Evolutionary conservation across 2,329 filamentous ascomycete species (phyloP), one percentile per base, ranked within the genome.

Genomic region (Ascomycota sp.): DNA sequence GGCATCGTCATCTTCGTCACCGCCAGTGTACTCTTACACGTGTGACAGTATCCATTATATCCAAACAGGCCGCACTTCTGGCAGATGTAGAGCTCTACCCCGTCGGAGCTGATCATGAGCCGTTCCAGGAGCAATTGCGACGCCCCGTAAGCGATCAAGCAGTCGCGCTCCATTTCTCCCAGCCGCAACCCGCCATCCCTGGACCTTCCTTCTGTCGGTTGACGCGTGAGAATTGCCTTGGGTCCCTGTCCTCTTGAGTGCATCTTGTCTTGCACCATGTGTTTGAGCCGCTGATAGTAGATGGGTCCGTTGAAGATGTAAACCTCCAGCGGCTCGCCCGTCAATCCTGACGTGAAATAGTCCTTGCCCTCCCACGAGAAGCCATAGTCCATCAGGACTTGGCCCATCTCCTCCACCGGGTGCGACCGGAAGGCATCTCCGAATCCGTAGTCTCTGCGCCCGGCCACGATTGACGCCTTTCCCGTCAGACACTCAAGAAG

Each of bases 261-360:
- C 89, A 98, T 95, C 59, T 98, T 98, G 51, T 98, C 89, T 52
- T 95, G 85, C 4, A 98, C 89, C 89, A 98, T 98, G 65, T 98
- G 89, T 67, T 98, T 98, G 39, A 98, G 70, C 40, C 93, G 92
- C 61, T 98, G 89, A 61, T 98, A 98, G 61, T 93, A 98, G 54
- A 98, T 98, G 8, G 89, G 89, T 0, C 89, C 89, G 50, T 92
- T 93, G 64, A 95, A 98, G 47, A 98, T 83, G 55, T 95, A 95
- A 9, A 85, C 85, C 38, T 92, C 83, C 5, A 95, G 64, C 0
- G 80, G 72, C 55, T 98, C 89, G 43, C 89, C 91, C 0, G 89
- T 95, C 47, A 94, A 86, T 23, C 89, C 89, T 1, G 75, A 85
- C 0, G 89, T 95, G 37, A 98, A 75, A 55, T 85, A 93, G 51